A percentile compares a stretch with the other conserved stretches of the same genome.
phyloP scores from a whole-genome alignment of 1,284 basidiomycete genomes.

The Rhodofomes roseus region DNA sequence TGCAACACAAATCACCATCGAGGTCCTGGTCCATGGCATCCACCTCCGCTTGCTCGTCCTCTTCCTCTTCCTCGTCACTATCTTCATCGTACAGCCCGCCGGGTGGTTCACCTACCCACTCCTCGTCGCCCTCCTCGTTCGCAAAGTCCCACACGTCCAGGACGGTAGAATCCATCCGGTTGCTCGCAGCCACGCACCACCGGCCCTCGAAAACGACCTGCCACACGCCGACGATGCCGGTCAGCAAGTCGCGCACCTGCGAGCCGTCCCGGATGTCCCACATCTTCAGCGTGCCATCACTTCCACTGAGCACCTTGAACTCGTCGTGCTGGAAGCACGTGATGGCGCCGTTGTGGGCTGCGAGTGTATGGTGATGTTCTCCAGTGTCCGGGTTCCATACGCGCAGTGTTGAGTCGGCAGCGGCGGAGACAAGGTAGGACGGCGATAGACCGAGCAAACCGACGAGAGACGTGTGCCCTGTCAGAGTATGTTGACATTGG shows the following conservation, averaged over 20 bases:
- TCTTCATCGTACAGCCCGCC: slow-evolving; percentile 38
- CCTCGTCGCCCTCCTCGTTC: slow-evolving; percentile 55
- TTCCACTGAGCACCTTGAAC: slow-evolving; percentile 90
- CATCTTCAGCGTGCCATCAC: slow-evolving; percentile 94
- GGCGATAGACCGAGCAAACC: slow-evolving; percentile 86
- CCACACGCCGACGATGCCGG: slow-evolving; percentile 90
- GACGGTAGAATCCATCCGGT: slow-evolving; percentile 73
- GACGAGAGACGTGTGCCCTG: slow-evolving; percentile 86
- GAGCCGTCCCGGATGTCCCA: slow-evolving; percentile 89
- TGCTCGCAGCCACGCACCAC: slow-evolving; percentile 91
- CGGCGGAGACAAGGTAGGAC: slow-evolving; percentile 87
- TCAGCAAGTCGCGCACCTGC: slow-evolving; percentile 82
- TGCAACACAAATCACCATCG: slow-evolving; percentile 40
- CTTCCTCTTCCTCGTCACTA: slow-evolving; percentile 47
- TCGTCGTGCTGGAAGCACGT: slow-evolving; percentile 98
- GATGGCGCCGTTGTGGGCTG: slow-evolving; percentile 90
- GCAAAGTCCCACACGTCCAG: slow-evolving; percentile 88
- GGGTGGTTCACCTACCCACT: slow-evolving; percentile 30
- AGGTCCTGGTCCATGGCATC: slow-evolving; percentile 72
- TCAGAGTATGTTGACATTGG: slow-evolving; percentile 73
- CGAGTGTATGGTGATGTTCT: slow-evolving; percentile 74
- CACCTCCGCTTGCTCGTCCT: slow-evolving; percentile 46
- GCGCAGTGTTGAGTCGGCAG: slow-evolving; percentile 88
- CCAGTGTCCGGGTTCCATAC: slow-evolving; percentile 89
- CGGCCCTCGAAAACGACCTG: slow-evolving; percentile 92